Base-by-base conservation (phyloP, 768 basidiomycete species). In the Agaricus sinodeliciosus region DNA sequence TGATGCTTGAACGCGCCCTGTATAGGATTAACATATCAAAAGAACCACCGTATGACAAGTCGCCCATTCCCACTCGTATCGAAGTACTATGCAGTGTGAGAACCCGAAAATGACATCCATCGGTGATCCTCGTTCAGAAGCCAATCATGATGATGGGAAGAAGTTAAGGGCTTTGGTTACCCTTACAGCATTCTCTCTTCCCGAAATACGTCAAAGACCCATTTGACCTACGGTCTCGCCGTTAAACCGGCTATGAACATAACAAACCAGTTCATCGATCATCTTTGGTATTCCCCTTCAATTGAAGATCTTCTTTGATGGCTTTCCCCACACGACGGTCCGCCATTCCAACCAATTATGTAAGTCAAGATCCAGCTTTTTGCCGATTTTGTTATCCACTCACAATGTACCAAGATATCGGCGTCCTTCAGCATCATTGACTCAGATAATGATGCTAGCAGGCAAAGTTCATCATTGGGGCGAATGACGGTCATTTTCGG, bases 61-160 rank as follows among this genome's bases (percentile, higher is more conserved):
- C 40, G 11, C 35, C 18, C 18, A 18, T 15, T 26, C 16, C 45
- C n/a, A 12, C 4, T 22, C 22, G 18, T n/a, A 16, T 7, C 37
- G 42, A 26, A 43, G 26, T 22, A 22, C 22, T 22, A 4, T 25
- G 42, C 34, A n/a, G 36, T 34, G 15, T 39, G 35, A 44, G 50
- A 44, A 37, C 34, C 50, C 50, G 35, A 51, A 22, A 15, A 11
- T 9, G 13, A 18, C n/a, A 26, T 27, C 26, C 35, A 27, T 45
- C 51, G 51, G 51, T 53, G 51, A 52, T 52, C 43, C 43, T 52
- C 51, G 51, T 19, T 45, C 15, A 47, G 51, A 53, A 46, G 51
- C 28, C 22, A 36, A 53, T 40, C 12, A 18, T 15, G 34, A 27
- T 39, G 37, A 22, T 25, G n/a, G 22, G 16, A 13, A 51, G 43